Percentiles rank a stretch among this genome's conserved stretches.
These are phyloP conservation scores for Pisolithus tinctorius DNA, from an alignment of 768 basidiomycete genomes.

Conservation along the genomic window DNA sequence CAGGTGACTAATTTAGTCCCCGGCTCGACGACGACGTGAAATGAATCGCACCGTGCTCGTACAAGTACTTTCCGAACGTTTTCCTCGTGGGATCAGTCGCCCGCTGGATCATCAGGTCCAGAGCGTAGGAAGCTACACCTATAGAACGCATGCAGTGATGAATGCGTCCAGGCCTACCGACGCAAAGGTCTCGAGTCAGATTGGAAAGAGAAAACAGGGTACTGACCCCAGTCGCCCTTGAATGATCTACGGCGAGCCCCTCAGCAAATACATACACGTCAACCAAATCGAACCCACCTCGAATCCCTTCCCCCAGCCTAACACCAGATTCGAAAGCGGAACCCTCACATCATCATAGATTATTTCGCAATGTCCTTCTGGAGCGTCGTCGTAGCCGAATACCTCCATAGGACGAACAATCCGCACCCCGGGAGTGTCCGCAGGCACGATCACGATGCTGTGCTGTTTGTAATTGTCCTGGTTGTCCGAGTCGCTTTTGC, in stretches of 20 bases:
- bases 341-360: slow-evolving; percentile 93
- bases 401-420: slow-evolving; percentile 90
- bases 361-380: slow-evolving; percentile 95
- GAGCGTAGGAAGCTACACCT: slow-evolving; percentile 75
- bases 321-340: slow-evolving; percentile 72
- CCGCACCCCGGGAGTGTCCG: slow-evolving; percentile 79
- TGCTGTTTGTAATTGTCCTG: slow-evolving; percentile 75
- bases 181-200: slow-evolving; percentile 1
- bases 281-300: slow-evolving; percentile 44
- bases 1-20: background rate
- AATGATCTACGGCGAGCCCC: slow-evolving; percentile 53
- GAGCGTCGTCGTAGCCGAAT: slow-evolving; percentile 92
- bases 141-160: slow-evolving; percentile 98
- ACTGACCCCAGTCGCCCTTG: slow-evolving; percentile 90
- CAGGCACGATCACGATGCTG: slow-evolving; percentile 92
- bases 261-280: background rate
- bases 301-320: slow-evolving; percentile 94
- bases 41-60: slow-evolving; percentile 70
- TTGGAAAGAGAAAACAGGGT: background rate
- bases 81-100: slow-evolving; percentile 89
- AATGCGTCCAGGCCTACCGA: slow-evolving; percentile 79
- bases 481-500: slow-evolving; percentile 86
- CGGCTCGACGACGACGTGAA: background rate
- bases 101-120: slow-evolving; percentile 84
- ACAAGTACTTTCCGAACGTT: slow-evolving; percentile 90